phyloP scores from a whole-genome alignment of 139 green algal genomes.

The Chlorella sorokiniana region DNA sequence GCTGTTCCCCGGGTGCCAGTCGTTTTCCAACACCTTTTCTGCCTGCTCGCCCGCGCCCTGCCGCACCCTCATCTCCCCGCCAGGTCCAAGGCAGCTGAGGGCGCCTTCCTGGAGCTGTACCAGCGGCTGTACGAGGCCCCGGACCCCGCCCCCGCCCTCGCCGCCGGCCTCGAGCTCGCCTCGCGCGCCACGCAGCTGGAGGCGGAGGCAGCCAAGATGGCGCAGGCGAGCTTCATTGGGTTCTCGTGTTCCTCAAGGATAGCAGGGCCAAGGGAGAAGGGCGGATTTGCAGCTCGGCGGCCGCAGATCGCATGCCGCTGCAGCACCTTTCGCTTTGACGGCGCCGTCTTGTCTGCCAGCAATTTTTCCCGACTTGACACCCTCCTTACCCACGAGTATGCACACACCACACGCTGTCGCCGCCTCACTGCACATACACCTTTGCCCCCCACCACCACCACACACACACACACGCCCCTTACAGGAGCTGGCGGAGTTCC shows the following conservation, averaged over 20 bases:
- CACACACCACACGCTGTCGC: not conserved
- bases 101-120: conserved; percentile 89
- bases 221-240: not conserved
- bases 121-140: conserved; percentile 92
- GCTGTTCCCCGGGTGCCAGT: no score
- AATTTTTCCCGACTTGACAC: no score
- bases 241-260: not conserved
- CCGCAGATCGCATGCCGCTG: no score
- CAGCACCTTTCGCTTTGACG: no score
- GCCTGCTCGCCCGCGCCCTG: not conserved
- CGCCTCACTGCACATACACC: not conserved
- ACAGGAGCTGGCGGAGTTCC: conserved; percentile 85
- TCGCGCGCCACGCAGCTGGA: conserved; percentile 65
- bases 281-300: not conserved
- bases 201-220: conserved; percentile 41
- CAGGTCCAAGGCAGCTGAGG: conserved; percentile 71
- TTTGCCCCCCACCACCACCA: no score
- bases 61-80: not conserved
- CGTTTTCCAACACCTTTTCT: not conserved
- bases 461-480: conserved; percentile 37
- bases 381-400: not conserved
- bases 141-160: conserved; percentile 81
- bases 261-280: not conserved
- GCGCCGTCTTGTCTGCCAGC: no score
- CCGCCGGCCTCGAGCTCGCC: conserved; percentile 57